Evolutionary conservation across 164 flowering plant genomes (phyloP), one percentile per base, ranked within the genome.

Genomic region (Vitis rupestris): DNA sequence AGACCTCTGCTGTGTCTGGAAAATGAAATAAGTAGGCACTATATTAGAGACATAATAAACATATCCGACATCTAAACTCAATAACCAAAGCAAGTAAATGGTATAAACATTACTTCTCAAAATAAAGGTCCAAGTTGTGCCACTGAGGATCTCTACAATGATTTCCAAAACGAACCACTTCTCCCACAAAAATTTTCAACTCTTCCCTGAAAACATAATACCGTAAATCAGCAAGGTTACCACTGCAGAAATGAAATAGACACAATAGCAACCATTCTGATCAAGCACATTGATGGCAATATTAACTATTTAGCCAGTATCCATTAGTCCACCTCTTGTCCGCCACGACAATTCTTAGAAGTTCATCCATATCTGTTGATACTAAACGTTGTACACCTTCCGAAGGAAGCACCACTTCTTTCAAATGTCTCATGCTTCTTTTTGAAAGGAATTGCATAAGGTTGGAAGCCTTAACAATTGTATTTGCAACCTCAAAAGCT

Each of bases 111-210:
- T 87, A 93, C 98, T 88, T 91, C 59, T 87, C 92, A 82, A 93
- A 90, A 70, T 87, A 93, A 15, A 97, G 97, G 52, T 87, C 93
- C 79, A 93, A 82, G 76, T 88, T 82, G 78, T 91, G 98, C 94
- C 95, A 93, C 68, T 93, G 96, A 71, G 97, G 90, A 84, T 93
- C 95, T 84, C 86, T 93, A 74, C 90, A 87, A 9, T 90, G 90
- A 76, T 93, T 91, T 72, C 98, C 98, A 81, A 93, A 93, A 29
- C 98, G 92, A 70, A 93, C 86, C 17, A 93, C 97, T 79, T 93
- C 98, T 60, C 90, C 83, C 10, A 88, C 78, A 72, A 93, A 93
- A 4, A 91, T 63, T 72, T 88, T 83, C 69, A 93, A 73, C 72
- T 93, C 98, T 66, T 91, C 97, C 89, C 98, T 93, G 85, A 61